A percentile compares a stretch with the other conserved stretches of the same genome.
Evolutionary conservation across 2,329 filamentous ascomycete species (phyloP).

Genomic region (Apiospora koreana): DNA sequence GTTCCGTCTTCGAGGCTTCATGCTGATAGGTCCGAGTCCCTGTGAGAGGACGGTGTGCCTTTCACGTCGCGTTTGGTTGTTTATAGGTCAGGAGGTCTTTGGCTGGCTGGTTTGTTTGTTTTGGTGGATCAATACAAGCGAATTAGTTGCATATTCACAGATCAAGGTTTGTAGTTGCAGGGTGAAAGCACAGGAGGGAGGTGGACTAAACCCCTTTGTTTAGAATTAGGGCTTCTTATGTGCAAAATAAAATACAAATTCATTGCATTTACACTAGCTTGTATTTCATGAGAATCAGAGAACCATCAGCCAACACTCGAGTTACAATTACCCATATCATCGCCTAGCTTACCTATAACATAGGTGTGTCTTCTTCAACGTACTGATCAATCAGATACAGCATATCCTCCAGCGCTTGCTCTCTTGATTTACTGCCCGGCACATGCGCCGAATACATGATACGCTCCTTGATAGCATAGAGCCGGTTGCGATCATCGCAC

Average conservation of each 20-base stretch:
- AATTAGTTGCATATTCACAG: background rate
- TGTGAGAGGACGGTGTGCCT: background rate
- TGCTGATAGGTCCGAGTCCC: background rate
- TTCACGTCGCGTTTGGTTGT: background rate
- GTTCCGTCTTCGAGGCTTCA: background rate
- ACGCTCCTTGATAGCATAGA: constrained; percentile 25
- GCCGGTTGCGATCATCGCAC: constrained; percentile 25
- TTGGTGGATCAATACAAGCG: background rate
- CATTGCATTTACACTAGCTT: background rate
- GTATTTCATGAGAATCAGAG: too few relatives aligned
- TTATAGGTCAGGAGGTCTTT: background rate
- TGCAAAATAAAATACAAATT: too few relatives aligned
- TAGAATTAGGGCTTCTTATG: background rate
- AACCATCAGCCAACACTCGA: background rate
- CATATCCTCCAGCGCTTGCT: constrained; percentile 17
- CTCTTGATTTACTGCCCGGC: constrained; percentile 15
- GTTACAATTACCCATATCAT: background rate
- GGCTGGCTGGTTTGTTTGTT: background rate
- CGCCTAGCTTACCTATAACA: background rate
- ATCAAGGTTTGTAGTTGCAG: background rate
- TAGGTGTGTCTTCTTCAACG: background rate
- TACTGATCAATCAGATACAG: constrained; percentile 20
- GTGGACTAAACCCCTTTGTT: background rate
- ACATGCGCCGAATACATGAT: constrained; percentile 24
- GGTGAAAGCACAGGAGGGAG: background rate